Conservation (phyloP, 1,139 yeast genomes). For the Candida sanyaensis region DNA sequence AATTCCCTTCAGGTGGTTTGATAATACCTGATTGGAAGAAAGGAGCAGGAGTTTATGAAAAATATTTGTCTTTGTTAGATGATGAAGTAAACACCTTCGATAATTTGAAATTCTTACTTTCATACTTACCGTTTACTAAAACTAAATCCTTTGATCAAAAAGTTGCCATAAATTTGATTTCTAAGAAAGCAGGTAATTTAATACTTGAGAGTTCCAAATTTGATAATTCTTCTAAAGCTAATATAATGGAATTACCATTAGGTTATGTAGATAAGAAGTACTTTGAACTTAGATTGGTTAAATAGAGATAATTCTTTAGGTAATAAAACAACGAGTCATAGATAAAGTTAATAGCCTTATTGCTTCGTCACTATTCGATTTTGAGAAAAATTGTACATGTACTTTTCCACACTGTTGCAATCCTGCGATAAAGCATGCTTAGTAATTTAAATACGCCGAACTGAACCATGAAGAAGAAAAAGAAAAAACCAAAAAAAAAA, state of each 20-base stretch:
- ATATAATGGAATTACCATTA: constrained; percentile 36
- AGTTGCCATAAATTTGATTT: constrained; percentile 55
- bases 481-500: not conserved
- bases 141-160: constrained; percentile 31
- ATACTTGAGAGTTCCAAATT: constrained; percentile 27
- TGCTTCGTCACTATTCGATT: too few relatives aligned
- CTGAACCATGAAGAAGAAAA: too few relatives aligned
- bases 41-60: constrained; percentile 60
- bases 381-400: too few relatives aligned
- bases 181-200: constrained; percentile 46
- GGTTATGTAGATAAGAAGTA: constrained; percentile 51
- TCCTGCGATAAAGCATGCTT: constrained; percentile 1
- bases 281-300: constrained; percentile 24
- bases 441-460: not conserved
- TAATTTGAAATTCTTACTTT: constrained; percentile 33
- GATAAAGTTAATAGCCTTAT: too few relatives aligned
- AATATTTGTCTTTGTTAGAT: constrained; percentile 37
- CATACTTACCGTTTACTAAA: constrained; percentile 44
- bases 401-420: not conserved
- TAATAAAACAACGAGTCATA: too few relatives aligned
- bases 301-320: not conserved
- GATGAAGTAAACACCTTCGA: constrained; percentile 12
- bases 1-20: constrained; percentile 48
- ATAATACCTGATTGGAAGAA: constrained; percentile 56
- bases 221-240: constrained; percentile 19